Evolutionary conservation across 1,139 yeast genomes (phyloP), one percentile per base, ranked within the genome.

Genomic region (Geotrichum candidum): DNA sequence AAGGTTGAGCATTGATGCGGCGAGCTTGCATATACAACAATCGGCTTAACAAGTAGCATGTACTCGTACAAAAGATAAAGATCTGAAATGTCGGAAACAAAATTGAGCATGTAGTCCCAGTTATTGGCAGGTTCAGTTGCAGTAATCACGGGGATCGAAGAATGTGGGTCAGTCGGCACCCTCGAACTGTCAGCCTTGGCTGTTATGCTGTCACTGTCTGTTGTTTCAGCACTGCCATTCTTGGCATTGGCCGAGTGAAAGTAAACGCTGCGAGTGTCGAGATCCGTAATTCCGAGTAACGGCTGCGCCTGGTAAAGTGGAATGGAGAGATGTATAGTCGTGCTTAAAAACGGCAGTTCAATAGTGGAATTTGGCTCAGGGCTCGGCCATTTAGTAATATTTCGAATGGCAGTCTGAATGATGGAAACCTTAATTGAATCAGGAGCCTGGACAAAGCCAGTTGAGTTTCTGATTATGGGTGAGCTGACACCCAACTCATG

Each of bases 311-410:
- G 63, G 61, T 65, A 57, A 4, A 60, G 56, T 15, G 66, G 66
- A 45, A 61, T 59, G 50, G 58, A 56, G 9, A 54, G 56, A 15
- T 31, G 54, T 15, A 61, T 41, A 7, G 67, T 66, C 18, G 65
- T 48, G n/a, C 73, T 73, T 51, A 71, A 61, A 45, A 71, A 68
- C 15, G 67, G 69, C 18, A 70, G 57, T 53, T 69, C 70, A 27
- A 65, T 60, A 41, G 59, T 52, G 33, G 64, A 54, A 52, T 64
- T 64, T 41, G 62, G 65, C 25, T 56, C 62, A 7, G 68, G 68
- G 35, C 62, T 61, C 9, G 72, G 73, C 74, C 74, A 72, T 18
- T 63, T 61, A 11, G 71, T 65, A 22, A 72, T 67, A 52, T 67
- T 65, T 51, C 63, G 65, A 33, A 72, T 64, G 35, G 71, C 73